Evolutionary conservation across 2,329 filamentous ascomycete species (phyloP).

Genomic region (Emmonsiellopsis sp.): DNA sequence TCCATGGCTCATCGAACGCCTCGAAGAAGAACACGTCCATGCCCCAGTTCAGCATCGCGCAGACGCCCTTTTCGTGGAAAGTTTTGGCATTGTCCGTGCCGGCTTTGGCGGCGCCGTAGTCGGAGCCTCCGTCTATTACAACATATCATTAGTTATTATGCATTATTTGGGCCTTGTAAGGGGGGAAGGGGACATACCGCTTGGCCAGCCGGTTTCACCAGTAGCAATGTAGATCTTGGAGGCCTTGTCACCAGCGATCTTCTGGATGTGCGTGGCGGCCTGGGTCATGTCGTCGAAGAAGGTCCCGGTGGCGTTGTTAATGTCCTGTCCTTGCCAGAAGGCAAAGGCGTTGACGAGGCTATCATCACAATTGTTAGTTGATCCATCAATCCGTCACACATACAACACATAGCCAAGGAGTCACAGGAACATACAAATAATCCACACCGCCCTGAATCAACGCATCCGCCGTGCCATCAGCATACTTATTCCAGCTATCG

Average conservation of each 20-base stretch:
- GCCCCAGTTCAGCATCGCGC: constrained; percentile 55
- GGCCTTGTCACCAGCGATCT: constrained; percentile 42
- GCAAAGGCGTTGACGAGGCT: constrained; percentile 60
- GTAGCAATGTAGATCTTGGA: constrained; percentile 57
- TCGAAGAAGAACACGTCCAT: constrained; percentile 66
- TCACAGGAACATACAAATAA: constrained; percentile 38
- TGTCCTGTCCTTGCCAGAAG: constrained; percentile 60
- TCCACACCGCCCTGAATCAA: constrained; percentile 53
- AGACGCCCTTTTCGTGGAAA: constrained; percentile 56
- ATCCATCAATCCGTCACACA: not conserved
- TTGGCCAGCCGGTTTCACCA: constrained; percentile 62
- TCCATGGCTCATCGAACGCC: constrained; percentile 65
- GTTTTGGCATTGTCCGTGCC: constrained; percentile 48
- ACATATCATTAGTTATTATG: not conserved
- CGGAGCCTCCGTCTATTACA: constrained; percentile 42
- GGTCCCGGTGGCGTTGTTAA: constrained; percentile 49
- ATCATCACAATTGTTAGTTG: not conserved
- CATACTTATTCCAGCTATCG: constrained; percentile 65
- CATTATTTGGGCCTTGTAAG: not conserved
- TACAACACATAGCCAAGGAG: not conserved
- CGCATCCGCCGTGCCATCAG: constrained; percentile 58
- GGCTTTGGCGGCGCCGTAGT: constrained; percentile 54
- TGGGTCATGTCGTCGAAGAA: constrained; percentile 61
- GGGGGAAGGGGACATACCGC: constrained; percentile 26
- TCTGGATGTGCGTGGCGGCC: constrained; percentile 55